phyloP scores from a whole-genome alignment of 2,329 filamentous ascomycete species.

The Apiospora saccharicola region DNA sequence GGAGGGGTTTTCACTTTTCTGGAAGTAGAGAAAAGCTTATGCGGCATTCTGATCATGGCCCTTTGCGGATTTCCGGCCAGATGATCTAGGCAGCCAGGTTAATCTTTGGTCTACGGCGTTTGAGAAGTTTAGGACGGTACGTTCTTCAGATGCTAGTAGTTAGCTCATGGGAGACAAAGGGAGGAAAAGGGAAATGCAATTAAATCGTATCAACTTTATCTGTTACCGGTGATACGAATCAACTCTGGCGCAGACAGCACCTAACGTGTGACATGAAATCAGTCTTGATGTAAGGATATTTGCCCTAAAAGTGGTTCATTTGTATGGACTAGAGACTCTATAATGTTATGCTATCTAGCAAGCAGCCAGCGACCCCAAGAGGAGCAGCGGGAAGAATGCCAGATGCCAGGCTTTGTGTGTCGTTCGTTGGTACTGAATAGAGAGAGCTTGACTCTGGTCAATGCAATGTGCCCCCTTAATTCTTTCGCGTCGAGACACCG shows the following conservation, averaged over 20 bases:
- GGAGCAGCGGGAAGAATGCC: no score
- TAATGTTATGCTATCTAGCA: neutral
- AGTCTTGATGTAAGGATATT: neutral
- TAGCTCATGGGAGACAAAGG: constrained; percentile 8
- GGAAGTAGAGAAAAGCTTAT: constrained; percentile 10
- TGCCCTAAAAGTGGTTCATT: neutral
- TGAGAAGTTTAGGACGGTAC: constrained; percentile 8
- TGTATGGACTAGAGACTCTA: neutral
- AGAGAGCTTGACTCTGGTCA: neutral
- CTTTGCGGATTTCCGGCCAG: neutral
- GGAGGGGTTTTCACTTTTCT: neutral
- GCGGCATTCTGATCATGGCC: constrained; percentile 2
- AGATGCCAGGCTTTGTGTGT: neutral
- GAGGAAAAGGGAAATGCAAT: constrained; percentile 20
- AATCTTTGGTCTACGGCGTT: neutral
- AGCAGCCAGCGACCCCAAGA: neutral
- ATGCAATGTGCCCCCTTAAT: neutral
- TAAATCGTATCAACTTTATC: neutral
- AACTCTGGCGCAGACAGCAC: neutral
- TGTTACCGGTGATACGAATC: neutral
- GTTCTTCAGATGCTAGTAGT: neutral
- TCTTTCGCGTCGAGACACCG: no score
- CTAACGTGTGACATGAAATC: neutral
- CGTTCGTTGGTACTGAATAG: neutral
- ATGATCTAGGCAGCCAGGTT: neutral